A percentile compares a stretch with the other conserved stretches of the same genome.
Conservation (phyloP, 345 rosid species). For the Lumnitzera littorea region DNA sequence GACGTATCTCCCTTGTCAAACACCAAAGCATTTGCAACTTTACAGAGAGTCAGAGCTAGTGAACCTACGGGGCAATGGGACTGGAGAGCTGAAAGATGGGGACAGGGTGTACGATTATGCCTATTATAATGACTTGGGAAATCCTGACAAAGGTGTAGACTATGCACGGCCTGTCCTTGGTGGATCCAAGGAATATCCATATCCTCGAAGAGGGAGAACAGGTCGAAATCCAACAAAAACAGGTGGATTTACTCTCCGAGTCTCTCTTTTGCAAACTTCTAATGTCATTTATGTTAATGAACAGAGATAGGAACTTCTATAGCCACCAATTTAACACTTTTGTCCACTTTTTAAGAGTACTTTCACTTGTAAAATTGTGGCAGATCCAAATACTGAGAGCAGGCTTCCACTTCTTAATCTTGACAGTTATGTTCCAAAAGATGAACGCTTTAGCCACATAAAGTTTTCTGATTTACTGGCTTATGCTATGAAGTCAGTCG, state of each 20-base stretch:
- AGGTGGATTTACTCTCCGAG: conserved; percentile 26
- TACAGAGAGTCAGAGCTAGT: conserved; percentile 55
- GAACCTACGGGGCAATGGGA: conserved; percentile 48
- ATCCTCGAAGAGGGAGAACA: conserved; percentile 73
- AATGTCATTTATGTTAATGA: too few relatives aligned
- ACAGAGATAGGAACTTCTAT: too few relatives aligned
- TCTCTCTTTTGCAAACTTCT: too few relatives aligned
- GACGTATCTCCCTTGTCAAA: conserved; percentile 18
- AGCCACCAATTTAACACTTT: too few relatives aligned
- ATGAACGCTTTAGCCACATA: conserved; percentile 57
- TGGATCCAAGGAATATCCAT: conserved; percentile 45
- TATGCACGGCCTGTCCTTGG: conserved; percentile 61
- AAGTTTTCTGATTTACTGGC: conserved; percentile 78
- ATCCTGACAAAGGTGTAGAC: conserved; percentile 50
- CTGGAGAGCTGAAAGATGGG: conserved; percentile 57
- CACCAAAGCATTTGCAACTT: conserved; percentile 50
- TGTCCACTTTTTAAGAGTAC: too few relatives aligned
- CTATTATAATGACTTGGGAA: conserved; percentile 67
- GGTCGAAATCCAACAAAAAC: conserved; percentile 53
- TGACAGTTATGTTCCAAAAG: conserved; percentile 70
- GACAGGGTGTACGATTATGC: conserved; percentile 82
- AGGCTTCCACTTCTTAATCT: conserved; percentile 55
- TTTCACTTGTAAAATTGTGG: neutral
- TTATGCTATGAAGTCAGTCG: conserved; percentile 51
- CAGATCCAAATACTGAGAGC: conserved; percentile 57